phyloP scores from a whole-genome alignment of 305 asterid species.

The Fraxinus xanthoxyloides region DNA sequence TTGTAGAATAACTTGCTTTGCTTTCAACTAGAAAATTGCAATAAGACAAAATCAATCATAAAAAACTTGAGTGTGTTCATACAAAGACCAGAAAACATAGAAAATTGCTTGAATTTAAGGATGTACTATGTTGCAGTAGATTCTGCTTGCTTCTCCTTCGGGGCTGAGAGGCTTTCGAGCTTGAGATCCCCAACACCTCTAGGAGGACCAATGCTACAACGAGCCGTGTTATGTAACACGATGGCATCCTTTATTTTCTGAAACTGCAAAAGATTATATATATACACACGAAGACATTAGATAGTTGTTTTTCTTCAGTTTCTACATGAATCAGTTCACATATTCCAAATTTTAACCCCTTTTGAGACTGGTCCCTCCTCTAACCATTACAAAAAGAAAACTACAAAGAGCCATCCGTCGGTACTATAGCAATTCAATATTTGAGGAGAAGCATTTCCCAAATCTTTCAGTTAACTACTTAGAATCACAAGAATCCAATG shows the following conservation, averaged over 20 bases:
- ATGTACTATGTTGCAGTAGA: conserved; percentile 42
- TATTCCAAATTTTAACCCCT: background rate
- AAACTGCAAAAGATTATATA: too few relatives aligned
- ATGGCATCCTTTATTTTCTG: too few relatives aligned
- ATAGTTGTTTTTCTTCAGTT: background rate
- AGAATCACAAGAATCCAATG: background rate
- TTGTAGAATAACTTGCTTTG: conserved; percentile 1
- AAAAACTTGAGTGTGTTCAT: conserved; percentile 11
- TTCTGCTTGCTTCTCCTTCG: conserved; percentile 50
- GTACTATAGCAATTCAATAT: background rate
- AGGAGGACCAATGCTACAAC: conserved; percentile 95
- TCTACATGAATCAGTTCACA: background rate
- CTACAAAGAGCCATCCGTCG: background rate
- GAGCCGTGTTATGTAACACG: conserved; percentile 70
- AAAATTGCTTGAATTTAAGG: conserved; percentile 14
- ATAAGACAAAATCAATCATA: conserved; percentile 27
- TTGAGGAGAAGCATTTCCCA: background rate
- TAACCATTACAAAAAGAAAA: background rate
- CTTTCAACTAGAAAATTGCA: conserved; percentile 9
- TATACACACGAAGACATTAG: too few relatives aligned
- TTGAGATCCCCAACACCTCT: conserved; percentile 70
- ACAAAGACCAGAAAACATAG: conserved; percentile 15
- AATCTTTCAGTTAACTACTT: background rate
- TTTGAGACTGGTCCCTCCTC: background rate
- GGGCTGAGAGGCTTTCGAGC: conserved; percentile 45